phyloP scores from a whole-genome alignment of 306 rosid species.

The Rosa lucieae region DNA sequence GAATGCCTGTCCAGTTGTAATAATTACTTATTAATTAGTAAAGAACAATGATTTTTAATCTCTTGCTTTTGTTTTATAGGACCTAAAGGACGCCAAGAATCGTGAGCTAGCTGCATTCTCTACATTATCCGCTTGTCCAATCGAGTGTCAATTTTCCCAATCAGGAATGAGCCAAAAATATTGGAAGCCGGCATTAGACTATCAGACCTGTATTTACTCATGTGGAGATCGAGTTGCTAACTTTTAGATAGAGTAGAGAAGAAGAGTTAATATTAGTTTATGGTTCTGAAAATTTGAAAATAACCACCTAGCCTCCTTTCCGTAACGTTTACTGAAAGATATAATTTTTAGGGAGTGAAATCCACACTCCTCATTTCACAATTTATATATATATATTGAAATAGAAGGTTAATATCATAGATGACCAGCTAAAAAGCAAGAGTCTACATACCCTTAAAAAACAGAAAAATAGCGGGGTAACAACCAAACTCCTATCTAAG shows the following conservation, averaged over 20 bases:
- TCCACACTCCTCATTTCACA: no score
- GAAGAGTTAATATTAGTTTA: neutral
- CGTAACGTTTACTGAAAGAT: no score
- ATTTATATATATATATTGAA: no score
- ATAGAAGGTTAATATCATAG: no score
- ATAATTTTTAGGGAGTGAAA: no score
- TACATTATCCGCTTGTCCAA: neutral
- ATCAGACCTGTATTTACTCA: neutral
- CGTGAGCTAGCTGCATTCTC: neutral
- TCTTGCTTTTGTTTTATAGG: neutral
- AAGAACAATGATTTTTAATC: neutral
- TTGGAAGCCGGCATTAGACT: neutral
- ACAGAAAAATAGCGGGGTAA: no score
- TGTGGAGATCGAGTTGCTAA: neutral
- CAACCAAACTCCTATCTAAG: no score
- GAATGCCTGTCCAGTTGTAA: constrained; percentile 8
- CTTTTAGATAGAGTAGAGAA: neutral
- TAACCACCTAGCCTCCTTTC: no score
- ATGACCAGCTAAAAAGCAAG: no score
- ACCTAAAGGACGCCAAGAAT: constrained; percentile 1
- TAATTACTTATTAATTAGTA: neutral
- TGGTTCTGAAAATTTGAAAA: neutral
- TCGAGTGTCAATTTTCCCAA: neutral
- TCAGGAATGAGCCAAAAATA: neutral
- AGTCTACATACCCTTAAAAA: no score